Percentiles rank a stretch among this genome's conserved stretches.
phyloP scores from a whole-genome alignment of 805 yeast genomes.

The Ogataea paraovalis region DNA sequence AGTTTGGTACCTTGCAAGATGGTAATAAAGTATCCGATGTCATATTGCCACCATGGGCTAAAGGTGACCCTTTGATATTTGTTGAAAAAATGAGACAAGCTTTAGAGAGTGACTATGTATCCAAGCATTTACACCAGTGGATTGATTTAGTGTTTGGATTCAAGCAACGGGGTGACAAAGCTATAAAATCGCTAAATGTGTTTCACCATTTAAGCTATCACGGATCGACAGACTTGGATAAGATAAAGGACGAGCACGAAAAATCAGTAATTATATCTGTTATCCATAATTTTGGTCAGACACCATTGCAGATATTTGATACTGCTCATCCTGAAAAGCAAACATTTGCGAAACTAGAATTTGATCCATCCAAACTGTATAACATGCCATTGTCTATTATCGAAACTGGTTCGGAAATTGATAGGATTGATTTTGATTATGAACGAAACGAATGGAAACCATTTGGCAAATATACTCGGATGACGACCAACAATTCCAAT shows the following conservation, averaged over 20 bases:
- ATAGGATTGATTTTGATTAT: slow-evolving; percentile 41
- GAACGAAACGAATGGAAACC: slow-evolving; percentile 49
- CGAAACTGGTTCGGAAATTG: slow-evolving; percentile 40
- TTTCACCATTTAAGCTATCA: slow-evolving; percentile 82
- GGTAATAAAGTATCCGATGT: slow-evolving; percentile 58
- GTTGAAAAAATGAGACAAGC: slow-evolving; percentile 78
- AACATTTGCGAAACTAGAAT: slow-evolving; percentile 33
- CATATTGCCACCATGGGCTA: slow-evolving; percentile 77
- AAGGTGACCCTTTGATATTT: slow-evolving; percentile 69
- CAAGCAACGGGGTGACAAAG: slow-evolving; percentile 71
- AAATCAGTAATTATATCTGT: slow-evolving; percentile 75
- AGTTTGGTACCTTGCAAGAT: slow-evolving; percentile 68
- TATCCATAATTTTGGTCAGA: slow-evolving; percentile 90
- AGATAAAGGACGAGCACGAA: slow-evolving; percentile 68
- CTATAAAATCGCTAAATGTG: slow-evolving; percentile 65
- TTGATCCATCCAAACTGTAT: slow-evolving; percentile 30
- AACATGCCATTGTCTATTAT: slow-evolving; percentile 37
- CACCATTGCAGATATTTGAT: slow-evolving; percentile 69
- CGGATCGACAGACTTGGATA: slow-evolving; percentile 77
- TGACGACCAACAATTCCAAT: background rate
- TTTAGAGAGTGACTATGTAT: slow-evolving; percentile 76
- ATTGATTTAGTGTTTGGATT: slow-evolving; percentile 80
- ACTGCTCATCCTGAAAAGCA: slow-evolving; percentile 60
- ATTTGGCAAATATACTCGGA: slow-evolving; percentile 19
- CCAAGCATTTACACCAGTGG: slow-evolving; percentile 75